phyloP scores from a whole-genome alignment of 495 filamentous ascomycete genomes.

The Talaromyces thailandensis region DNA sequence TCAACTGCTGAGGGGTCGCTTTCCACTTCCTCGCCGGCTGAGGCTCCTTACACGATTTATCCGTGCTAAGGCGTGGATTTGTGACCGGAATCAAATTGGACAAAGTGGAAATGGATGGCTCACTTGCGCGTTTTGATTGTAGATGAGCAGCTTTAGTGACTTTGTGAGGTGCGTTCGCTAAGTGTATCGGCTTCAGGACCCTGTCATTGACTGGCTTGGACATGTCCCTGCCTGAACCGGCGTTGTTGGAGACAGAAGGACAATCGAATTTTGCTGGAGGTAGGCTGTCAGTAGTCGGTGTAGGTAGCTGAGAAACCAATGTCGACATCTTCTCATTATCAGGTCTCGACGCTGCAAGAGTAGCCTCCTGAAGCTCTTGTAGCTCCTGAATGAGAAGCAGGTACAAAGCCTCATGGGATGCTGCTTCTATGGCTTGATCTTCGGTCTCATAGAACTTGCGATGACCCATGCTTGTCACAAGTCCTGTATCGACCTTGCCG shows the following conservation, averaged over 20 bases:
- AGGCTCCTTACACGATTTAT: not conserved
- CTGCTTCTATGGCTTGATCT: slow-evolving; percentile 17
- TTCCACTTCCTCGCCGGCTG: slow-evolving; percentile 9
- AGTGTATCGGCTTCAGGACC: not conserved
- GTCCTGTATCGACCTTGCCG: slow-evolving; percentile 11
- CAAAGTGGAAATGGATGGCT: not conserved
- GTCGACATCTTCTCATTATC: not conserved
- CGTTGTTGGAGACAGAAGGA: not conserved
- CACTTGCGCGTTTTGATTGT: not conserved
- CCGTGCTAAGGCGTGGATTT: not conserved
- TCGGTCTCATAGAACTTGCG: slow-evolving; percentile 12
- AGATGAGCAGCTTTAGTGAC: not conserved
- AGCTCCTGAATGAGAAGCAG: slow-evolving; percentile 11
- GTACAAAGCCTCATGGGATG: slow-evolving; percentile 21
- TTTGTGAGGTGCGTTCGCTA: not conserved
- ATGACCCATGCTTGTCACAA: slow-evolving; percentile 9
- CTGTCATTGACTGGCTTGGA: not conserved
- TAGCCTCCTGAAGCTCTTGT: not conserved
- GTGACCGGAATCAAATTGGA: not conserved
- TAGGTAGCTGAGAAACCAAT: not conserved
- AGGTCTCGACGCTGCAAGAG: not conserved
- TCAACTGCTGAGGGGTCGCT: slow-evolving; percentile 10
- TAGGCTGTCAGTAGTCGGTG: not conserved
- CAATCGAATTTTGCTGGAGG: not conserved
- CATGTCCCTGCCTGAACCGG: not conserved